These are phyloP conservation scores for Pyrrhoderma lamaoense DNA, from an alignment of 1,284 basidiomycete species.

Conservation along the genomic window DNA sequence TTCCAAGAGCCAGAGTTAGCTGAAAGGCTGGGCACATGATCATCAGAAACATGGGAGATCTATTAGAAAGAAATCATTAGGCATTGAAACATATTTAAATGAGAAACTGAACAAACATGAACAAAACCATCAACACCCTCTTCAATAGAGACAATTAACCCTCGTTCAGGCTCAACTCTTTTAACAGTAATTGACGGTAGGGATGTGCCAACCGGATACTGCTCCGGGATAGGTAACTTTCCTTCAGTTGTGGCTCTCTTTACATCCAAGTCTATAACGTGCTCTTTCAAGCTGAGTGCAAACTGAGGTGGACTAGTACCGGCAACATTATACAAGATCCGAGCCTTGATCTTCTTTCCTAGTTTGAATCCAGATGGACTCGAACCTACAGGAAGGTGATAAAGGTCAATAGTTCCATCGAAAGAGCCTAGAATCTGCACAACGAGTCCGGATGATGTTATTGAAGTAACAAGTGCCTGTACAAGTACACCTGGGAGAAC, in stretches of 20 bases:
- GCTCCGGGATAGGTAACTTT: conserved; percentile 38
- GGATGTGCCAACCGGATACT: conserved; percentile 67
- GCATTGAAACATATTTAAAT: neutral
- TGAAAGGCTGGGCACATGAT: conserved; percentile 75
- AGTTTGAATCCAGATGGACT: conserved; percentile 57
- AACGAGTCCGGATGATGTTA: conserved; percentile 76
- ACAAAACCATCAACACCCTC: conserved; percentile 71
- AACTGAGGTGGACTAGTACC: conserved; percentile 68
- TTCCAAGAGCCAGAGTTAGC: conserved; percentile 72
- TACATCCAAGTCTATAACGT: conserved; percentile 54
- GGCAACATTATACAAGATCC: conserved; percentile 83
- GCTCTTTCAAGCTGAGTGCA: conserved; percentile 69
- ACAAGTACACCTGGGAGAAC: conserved; percentile 85
- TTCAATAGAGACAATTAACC: conserved; percentile 63
- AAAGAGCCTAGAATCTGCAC: conserved; percentile 92
- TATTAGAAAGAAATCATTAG: conserved; percentile 27
- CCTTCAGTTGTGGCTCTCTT: conserved; percentile 31
- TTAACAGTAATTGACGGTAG: conserved; percentile 68
- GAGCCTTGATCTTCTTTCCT: conserved; percentile 83
- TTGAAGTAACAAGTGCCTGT: conserved; percentile 77
- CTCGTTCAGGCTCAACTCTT: conserved; percentile 75
- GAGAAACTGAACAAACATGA: conserved; percentile 52
- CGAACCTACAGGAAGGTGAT: conserved; percentile 59
- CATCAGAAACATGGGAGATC: conserved; percentile 94
- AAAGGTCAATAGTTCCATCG: conserved; percentile 83